Evolutionary conservation across 805 yeast genomes (phyloP), one percentile per base, ranked within the genome.

Genomic region (Myxozyma neglecta): DNA sequence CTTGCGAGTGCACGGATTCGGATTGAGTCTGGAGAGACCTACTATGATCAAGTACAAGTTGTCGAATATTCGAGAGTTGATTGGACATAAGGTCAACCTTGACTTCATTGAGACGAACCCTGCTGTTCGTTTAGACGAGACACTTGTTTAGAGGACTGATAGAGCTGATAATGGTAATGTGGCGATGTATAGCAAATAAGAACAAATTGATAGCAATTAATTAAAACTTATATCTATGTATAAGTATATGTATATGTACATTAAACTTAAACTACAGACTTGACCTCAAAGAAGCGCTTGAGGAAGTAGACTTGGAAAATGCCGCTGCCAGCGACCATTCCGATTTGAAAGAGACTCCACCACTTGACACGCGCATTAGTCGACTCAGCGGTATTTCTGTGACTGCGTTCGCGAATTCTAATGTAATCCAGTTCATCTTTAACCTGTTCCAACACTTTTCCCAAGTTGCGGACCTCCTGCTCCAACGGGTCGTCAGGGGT

Each of bases 1-100:
- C 74, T 77, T 96, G 80, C 84, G 97, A 75, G 98, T 93, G 11
- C 83, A 91, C 68, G 99, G 99, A 65, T 94, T 96, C 91, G 99
- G 99, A 72, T 81, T 94, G 71, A 88, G 96, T 29, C 82, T 94
- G 74, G 99, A 94, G 79, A 87, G 99, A 80, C 99, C 99, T 67
- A 94, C 99, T 37, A 94, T 94, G 99, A 94, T 94, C 76, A 94
- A 93, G 79, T 94, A 94, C 74, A 96, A 88, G 63, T 97, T 94
- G 61, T 87, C 90, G 69, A 94, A 94, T 76, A 94, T 94, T 72
- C 87, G 99, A 81, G 99, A 94, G 77, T 80, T 94, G 72, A 81
- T 94, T 73, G 99, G 99, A 64, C 99, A 94, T 78, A 94, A 96
- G 81, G 98, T 94, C 52, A 85, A 90, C 66, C 82, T 94, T 69